Base-by-base conservation (phyloP, 192 early-diverging fungal species). In the Geosiphon pyriformis region DNA sequence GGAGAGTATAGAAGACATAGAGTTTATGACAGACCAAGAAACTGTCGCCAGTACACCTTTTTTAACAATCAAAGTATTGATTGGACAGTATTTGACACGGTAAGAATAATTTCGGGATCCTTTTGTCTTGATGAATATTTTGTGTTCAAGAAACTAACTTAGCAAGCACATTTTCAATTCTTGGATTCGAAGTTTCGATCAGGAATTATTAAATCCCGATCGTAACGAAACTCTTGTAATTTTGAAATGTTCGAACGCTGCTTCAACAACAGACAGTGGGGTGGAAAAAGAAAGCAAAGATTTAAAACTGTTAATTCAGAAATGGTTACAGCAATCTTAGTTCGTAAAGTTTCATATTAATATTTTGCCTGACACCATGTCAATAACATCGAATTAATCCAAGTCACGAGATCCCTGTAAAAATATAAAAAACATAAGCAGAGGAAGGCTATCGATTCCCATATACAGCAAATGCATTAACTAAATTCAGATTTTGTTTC, bases 141-240 rank as follows among this genome's bases (percentile, higher is more conserved):
- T 42, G n/a, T n/a, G n/a, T n/a, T n/a, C n/a, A n/a, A n/a, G n/a
- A n/a, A n/a, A n/a, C n/a, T n/a, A n/a, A 42, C 15, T 42, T 42
- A 10, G 15, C 26, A 54, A 12, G 18, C 6, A 26, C 4, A 54
- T 30, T 60, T 48, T 32, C 17, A 25, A 47, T 50, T 25, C 18
- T 57, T 1, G 15, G 18, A 34, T 1, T 37, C 7, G 6, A 23
- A 76, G 74, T 51, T 76, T 76, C 49, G 74, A 72, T 58, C 71
- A 70, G 31, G 74, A 76, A 33, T 42, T 76, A 25, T 27, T 76
- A 30, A 76, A 70, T 33, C 70, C 74, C 6, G 74, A 76, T 49
- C 71, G 67, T 60, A 67, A 76, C 56, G 70, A 76, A 48, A 76
- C 51, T 8, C 22, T 70, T 46, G 67, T 76, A 22, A 68, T 72